phyloP scores from a whole-genome alignment of 2,329 filamentous ascomycete genomes.

The Clonostachys chloroleuca region DNA sequence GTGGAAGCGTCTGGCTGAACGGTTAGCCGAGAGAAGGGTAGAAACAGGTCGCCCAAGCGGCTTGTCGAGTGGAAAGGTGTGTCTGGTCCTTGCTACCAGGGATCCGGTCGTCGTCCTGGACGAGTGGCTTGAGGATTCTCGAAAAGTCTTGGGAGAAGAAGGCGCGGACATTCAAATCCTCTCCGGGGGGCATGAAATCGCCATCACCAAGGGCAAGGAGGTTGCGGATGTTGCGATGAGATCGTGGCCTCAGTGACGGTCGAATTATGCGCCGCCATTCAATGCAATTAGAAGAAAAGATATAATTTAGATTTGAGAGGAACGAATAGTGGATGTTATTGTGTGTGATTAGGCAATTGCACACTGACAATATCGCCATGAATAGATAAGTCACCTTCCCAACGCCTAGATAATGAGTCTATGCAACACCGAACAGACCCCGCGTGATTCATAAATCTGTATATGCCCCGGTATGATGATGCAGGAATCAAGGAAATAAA shows the following conservation, averaged over 20 bases:
- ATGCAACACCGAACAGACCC: not conserved
- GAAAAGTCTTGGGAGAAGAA: constrained; percentile 50
- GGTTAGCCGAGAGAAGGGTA: constrained; percentile 10
- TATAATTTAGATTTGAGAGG: not conserved
- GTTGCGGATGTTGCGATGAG: constrained; percentile 40
- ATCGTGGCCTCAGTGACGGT: constrained; percentile 17
- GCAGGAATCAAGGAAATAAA: not conserved
- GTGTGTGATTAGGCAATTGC: too few species aligned
- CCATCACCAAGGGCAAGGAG: constrained; percentile 54
- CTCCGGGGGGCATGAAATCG: constrained; percentile 66
- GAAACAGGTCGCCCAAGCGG: constrained; percentile 18
- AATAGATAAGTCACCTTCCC: too few species aligned
- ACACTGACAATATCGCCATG: too few species aligned
- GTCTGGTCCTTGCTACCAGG: constrained; percentile 60
- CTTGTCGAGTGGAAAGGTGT: constrained; percentile 42
- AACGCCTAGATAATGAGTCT: too few species aligned
- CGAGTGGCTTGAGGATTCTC: constrained; percentile 60
- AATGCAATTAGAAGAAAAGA: too few species aligned
- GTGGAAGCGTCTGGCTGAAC: constrained; percentile 53
- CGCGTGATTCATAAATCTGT: not conserved
- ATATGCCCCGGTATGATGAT: not conserved
- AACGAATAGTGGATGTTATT: not conserved
- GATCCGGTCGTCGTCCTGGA: constrained; percentile 65
- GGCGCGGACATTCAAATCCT: constrained; percentile 50
- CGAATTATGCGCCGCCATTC: too few species aligned